A percentile compares a stretch with the other conserved stretches of the same genome.
Evolutionary conservation across 441 rosid species (phyloP).

Genomic region (Populus trichocarpa): DNA sequence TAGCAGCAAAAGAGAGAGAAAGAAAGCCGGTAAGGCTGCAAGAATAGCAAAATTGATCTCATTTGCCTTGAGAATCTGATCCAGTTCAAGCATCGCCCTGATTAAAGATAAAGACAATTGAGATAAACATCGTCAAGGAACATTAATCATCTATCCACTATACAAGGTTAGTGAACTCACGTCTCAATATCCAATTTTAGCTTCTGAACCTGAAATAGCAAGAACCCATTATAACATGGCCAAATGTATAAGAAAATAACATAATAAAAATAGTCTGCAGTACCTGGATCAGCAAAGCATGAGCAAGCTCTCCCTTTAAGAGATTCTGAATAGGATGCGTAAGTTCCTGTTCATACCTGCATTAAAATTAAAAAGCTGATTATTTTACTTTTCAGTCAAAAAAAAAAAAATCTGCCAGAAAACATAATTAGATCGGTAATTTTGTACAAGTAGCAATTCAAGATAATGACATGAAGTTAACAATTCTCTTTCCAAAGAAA

Average conservation of each 20-base stretch:
- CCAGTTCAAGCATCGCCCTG: conserved; percentile 98
- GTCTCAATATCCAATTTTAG: conserved; percentile 91
- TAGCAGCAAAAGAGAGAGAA: conserved; percentile 62
- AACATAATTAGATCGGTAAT: not conserved
- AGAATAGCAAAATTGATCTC: conserved; percentile 95
- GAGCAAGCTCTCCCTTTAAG: conserved; percentile 93
- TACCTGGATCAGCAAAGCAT: conserved; percentile 96
- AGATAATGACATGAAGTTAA: not conserved
- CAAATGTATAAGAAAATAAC: conserved; percentile 18
- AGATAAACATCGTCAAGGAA: conserved; percentile 18
- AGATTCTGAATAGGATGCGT: conserved; percentile 88
- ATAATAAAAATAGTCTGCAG: conserved; percentile 14
- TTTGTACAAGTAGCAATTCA: not conserved
- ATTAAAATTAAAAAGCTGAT: conserved; percentile 11
- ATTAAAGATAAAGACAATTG: conserved; percentile 21
- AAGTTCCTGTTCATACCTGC: conserved; percentile 88
- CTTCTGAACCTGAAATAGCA: conserved; percentile 83
- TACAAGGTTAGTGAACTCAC: conserved; percentile 45
- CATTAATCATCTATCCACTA: conserved; percentile 16
- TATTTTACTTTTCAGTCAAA: conserved; percentile 1
- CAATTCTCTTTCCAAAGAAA: too few relatives aligned
- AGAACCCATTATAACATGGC: conserved; percentile 18
- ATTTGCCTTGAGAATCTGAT: conserved; percentile 96
- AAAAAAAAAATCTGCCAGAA: not conserved
- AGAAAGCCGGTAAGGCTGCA: conserved; percentile 93